phyloP scores from a whole-genome alignment of 139 green algal species.

The Coelastrella sp. region DNA sequence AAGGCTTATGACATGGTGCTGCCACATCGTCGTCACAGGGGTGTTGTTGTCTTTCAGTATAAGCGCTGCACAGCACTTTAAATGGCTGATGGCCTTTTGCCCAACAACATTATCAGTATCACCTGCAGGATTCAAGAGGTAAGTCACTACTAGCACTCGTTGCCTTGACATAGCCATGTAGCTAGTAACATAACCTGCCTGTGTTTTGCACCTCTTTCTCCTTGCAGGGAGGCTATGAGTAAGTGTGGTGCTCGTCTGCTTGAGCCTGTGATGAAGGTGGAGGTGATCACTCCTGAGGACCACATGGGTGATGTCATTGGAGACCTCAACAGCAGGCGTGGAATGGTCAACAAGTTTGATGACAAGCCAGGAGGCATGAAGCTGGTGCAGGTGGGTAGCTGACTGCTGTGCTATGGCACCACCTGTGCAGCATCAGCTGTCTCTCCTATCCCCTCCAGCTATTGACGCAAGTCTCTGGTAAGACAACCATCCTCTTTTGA shows the following conservation, averaged over 20 bases:
- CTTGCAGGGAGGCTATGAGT: conserved; percentile 91
- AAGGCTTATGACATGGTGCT: background rate
- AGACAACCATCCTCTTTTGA: background rate
- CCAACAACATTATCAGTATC: too few species aligned
- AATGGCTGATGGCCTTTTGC: too few species aligned
- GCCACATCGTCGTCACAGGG: too few species aligned
- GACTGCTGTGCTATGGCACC: background rate
- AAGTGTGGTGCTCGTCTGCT: conserved; percentile 93
- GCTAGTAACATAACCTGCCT: background rate
- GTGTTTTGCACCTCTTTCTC: conserved; percentile 79
- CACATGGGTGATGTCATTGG: conserved; percentile 98
- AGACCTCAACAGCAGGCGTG: conserved; percentile 97
- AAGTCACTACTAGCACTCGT: too few species aligned
- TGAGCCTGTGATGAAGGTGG: conserved; percentile 98
- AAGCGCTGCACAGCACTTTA: too few species aligned
- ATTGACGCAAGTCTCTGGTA: background rate
- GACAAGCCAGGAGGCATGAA: conserved; percentile 97
- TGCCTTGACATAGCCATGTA: too few species aligned
- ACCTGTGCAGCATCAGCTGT: background rate
- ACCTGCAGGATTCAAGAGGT: too few species aligned
- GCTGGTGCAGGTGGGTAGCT: conserved; percentile 63
- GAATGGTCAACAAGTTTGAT: conserved; percentile 87
- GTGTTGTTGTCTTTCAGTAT: conserved; percentile 41
- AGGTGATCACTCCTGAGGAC: conserved; percentile 96
- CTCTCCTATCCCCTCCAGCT: background rate